Conservation (phyloP, 1,139 yeast genomes). For the Lodderomyces parapsilosis region DNA sequence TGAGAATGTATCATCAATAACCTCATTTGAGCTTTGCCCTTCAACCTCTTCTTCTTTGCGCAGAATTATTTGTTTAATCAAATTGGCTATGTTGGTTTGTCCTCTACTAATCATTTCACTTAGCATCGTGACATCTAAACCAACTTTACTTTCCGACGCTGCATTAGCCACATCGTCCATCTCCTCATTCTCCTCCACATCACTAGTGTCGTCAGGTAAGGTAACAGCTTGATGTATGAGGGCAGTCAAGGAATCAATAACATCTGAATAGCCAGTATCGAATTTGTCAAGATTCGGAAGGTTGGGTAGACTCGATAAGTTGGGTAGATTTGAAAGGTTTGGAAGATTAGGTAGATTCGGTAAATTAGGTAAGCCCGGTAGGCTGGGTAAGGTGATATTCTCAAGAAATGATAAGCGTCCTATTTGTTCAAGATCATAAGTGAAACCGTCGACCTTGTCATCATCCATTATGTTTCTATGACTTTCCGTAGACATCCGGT, state of each 20-base stretch:
- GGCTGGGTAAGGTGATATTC: slow-evolving; percentile 17
- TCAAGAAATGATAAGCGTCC: slow-evolving; percentile 33
- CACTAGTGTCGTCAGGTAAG: slow-evolving; percentile 46
- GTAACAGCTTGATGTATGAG: slow-evolving; percentile 49
- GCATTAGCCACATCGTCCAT: slow-evolving; percentile 8
- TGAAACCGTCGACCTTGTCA: slow-evolving; percentile 18
- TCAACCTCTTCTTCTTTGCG: slow-evolving; percentile 12
- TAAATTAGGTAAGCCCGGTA: slow-evolving; percentile 15
- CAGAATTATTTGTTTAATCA: slow-evolving; percentile 42
- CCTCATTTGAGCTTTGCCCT: slow-evolving; percentile 7
- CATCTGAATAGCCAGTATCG: neutral
- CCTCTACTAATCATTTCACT: slow-evolving; percentile 46
- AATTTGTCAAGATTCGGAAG: neutral
- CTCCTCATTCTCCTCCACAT: slow-evolving; percentile 22
- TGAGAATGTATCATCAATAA: slow-evolving; percentile 5
- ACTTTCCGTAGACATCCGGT: neutral
- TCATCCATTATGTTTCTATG: slow-evolving; percentile 1
- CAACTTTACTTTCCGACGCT: slow-evolving; percentile 5
- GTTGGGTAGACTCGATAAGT: neutral
- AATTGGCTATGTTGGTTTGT: slow-evolving; percentile 50
- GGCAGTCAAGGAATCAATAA: slow-evolving; percentile 26
- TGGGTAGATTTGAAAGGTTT: neutral
- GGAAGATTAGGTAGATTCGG: slow-evolving; percentile 18
- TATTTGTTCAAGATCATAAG: slow-evolving; percentile 45
- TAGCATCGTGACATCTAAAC: slow-evolving; percentile 58